phyloP scores from a whole-genome alignment of 768 basidiomycete species.

The Phaeotremella fagi region DNA sequence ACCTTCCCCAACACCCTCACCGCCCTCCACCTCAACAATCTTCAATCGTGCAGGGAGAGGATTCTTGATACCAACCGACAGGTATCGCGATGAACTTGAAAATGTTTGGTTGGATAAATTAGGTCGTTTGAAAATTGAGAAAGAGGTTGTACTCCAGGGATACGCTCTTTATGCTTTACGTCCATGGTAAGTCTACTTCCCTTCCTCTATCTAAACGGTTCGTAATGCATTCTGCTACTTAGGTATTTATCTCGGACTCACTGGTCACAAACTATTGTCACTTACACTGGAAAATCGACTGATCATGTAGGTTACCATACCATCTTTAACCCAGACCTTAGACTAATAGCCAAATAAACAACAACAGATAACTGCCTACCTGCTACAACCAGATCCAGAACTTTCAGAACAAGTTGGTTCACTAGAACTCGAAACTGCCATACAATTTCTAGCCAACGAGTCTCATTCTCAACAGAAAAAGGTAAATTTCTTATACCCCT shows the following conservation, averaged over 20 bases:
- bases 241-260: constrained; percentile 39
- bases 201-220: constrained; percentile 2
- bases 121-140: constrained; percentile 27
- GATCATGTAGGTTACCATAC: constrained; percentile 35
- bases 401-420: constrained; percentile 17
- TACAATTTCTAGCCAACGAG: constrained; percentile 22
- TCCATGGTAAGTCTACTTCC: constrained; percentile 38
- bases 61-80: constrained; percentile 38
- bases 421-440: constrained; percentile 22
- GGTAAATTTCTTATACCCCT: constrained; percentile 9
- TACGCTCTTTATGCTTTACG: constrained; percentile 35
- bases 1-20: constrained; percentile 4
- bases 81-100: constrained; percentile 30
- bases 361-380: constrained; percentile 35
- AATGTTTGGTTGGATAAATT: constrained; percentile 25
- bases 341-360: too few species aligned
- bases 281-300: constrained; percentile 39
- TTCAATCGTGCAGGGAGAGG: constrained; percentile 2
- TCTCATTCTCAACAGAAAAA: constrained; percentile 20
- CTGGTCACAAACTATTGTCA: constrained; percentile 39
- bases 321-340: too few species aligned
- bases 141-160: constrained; percentile 29
- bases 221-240: background rate
- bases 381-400: constrained; percentile 19
- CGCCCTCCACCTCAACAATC: constrained; percentile 3